Conservation (phyloP, 1,284 basidiomycete genomes). For the Cryptococcus neoformans region DNA sequence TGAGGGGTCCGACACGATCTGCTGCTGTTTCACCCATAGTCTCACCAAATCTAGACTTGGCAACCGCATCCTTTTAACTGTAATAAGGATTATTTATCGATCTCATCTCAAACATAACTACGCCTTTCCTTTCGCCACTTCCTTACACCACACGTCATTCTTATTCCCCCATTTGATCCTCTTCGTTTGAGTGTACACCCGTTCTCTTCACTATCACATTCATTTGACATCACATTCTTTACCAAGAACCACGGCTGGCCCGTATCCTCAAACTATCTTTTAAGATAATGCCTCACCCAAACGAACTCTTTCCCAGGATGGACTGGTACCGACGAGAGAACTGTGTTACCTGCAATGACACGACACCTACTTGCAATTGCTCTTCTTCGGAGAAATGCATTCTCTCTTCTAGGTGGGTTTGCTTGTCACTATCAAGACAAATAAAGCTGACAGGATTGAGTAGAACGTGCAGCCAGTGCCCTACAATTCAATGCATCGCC, state of each 20-base stretch:
- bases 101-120: background rate
- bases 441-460: background rate
- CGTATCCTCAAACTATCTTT: background rate
- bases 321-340: constrained; percentile 8
- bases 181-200: background rate
- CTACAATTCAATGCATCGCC: constrained; percentile 39
- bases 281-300: background rate
- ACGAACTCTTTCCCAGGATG: background rate
- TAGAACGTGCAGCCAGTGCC: constrained; percentile 45
- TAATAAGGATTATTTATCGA: no score
- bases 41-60: no score
- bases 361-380: constrained; percentile 40
- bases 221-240: background rate
- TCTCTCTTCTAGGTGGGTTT: constrained; percentile 37
- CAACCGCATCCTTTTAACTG: no score
- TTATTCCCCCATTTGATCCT: background rate
- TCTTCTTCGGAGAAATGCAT: constrained; percentile 37
- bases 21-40: no score
- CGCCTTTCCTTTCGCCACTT: background rate
- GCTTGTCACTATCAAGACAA: background rate
- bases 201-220: background rate
- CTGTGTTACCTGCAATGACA: constrained; percentile 35
- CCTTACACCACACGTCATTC: background rate
- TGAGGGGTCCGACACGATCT: no score
- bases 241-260: background rate